These are phyloP conservation scores for Agaricus bisporus DNA, from an alignment of 768 basidiomycete genomes.

Conservation along the genomic window DNA sequence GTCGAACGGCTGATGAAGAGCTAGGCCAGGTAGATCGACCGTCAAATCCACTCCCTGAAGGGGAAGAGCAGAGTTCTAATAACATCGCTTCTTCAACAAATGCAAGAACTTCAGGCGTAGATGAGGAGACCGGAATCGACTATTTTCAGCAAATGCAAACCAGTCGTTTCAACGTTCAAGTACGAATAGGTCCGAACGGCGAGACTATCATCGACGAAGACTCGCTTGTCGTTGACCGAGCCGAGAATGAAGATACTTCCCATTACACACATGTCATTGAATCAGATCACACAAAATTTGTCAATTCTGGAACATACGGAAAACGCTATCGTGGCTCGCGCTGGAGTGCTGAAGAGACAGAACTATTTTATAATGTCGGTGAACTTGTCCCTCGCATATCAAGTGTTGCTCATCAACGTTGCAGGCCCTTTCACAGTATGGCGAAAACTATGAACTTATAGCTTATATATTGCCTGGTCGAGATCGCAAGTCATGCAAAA, in stretches of 20 bases:
- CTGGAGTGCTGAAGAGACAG: slow-evolving; percentile 89
- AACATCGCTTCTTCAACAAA: background rate
- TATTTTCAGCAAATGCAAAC: slow-evolving; percentile 59
- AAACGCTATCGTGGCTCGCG: slow-evolving; percentile 77
- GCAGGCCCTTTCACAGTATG: slow-evolving; percentile 88
- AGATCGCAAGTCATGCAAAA: slow-evolving; percentile 85
- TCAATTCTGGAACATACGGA: slow-evolving; percentile 78
- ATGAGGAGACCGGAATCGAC: slow-evolving; percentile 59
- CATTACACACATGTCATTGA: slow-evolving; percentile 77
- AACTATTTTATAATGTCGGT: slow-evolving; percentile 78
- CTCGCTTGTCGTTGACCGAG: slow-evolving; percentile 74
- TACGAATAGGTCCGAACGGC: slow-evolving; percentile 83
- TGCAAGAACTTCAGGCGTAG: slow-evolving; percentile 16
- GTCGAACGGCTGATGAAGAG: slow-evolving; percentile 45
- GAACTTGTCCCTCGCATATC: background rate
- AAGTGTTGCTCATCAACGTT: slow-evolving; percentile 10
- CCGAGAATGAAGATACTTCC: slow-evolving; percentile 59
- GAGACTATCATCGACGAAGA: slow-evolving; percentile 85
- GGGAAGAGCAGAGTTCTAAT: slow-evolving; percentile 6
- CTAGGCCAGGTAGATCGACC: slow-evolving; percentile 18
- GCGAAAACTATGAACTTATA: slow-evolving; percentile 90
- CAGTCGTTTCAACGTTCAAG: slow-evolving; percentile 77
- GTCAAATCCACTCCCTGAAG: slow-evolving; percentile 12
- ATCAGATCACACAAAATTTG: slow-evolving; percentile 78
- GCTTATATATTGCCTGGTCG: slow-evolving; percentile 80